Percentiles rank a stretch among this genome's conserved stretches.
phyloP scores from a whole-genome alignment of 2,329 filamentous ascomycete genomes.

The Epichloe coenophiala region DNA sequence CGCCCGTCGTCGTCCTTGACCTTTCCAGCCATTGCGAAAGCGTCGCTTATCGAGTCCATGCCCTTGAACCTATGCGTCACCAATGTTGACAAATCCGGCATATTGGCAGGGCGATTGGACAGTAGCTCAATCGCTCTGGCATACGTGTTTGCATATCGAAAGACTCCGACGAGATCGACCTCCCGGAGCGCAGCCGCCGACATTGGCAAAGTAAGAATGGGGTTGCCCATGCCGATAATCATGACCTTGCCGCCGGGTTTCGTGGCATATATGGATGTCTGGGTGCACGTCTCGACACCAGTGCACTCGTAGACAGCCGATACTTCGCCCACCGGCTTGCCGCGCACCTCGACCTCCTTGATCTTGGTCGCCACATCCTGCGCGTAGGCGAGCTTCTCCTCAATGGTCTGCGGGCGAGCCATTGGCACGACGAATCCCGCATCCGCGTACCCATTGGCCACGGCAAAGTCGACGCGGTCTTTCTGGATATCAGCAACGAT shows the following conservation, averaged over 20 bases:
- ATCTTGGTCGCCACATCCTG: slow-evolving; percentile 33
- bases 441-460: slow-evolving; percentile 42
- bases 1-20: slow-evolving; percentile 56
- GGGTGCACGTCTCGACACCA: slow-evolving; percentile 62
- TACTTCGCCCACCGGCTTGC: slow-evolving; percentile 45
- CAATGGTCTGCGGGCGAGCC: slow-evolving; percentile 32
- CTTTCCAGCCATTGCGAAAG: slow-evolving; percentile 60
- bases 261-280: slow-evolving; percentile 58
- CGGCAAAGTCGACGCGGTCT: slow-evolving; percentile 43
- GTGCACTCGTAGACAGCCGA: slow-evolving; percentile 66
- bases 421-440: slow-evolving; percentile 35
- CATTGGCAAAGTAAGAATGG: slow-evolving; percentile 55
- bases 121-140: slow-evolving; percentile 38
- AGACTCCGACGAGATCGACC: slow-evolving; percentile 58
- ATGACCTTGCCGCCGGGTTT: slow-evolving; percentile 56
- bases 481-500: slow-evolving; percentile 43
- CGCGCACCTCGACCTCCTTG: slow-evolving; percentile 21
- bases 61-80: slow-evolving; percentile 59
- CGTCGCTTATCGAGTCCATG: slow-evolving; percentile 47
- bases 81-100: slow-evolving; percentile 53
- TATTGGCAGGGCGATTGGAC: slow-evolving; percentile 30
- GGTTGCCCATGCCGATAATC: slow-evolving; percentile 61
- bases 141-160: slow-evolving; percentile 64
- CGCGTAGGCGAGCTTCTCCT: slow-evolving; percentile 39
- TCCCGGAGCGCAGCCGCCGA: slow-evolving; percentile 56